These are phyloP conservation scores for Chytriomyces sp. DNA, from an alignment of 192 early-diverging fungal genomes.

Conservation along the genomic window DNA sequence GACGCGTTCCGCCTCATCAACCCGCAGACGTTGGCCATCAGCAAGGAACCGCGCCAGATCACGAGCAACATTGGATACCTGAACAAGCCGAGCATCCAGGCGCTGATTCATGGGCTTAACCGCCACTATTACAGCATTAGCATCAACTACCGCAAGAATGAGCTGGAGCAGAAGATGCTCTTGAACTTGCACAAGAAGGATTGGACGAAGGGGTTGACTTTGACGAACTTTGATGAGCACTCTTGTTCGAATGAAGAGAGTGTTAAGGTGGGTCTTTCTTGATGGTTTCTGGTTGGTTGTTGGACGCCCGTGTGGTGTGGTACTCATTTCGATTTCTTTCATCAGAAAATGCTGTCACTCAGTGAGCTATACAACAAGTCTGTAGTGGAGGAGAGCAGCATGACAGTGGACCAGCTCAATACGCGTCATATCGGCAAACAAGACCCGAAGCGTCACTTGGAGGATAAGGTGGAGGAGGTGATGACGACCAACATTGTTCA, in stretches of 20 bases:
- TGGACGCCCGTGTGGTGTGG: neutral
- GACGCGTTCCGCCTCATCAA: slow-evolving; percentile 98
- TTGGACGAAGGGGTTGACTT: slow-evolving; percentile 93
- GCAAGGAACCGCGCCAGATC: slow-evolving; percentile 94
- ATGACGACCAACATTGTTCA: slow-evolving; percentile 99
- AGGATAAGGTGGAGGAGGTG: slow-evolving; percentile 85
- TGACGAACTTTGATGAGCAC: slow-evolving; percentile 83
- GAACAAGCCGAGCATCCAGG: slow-evolving; percentile 97
- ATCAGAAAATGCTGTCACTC: slow-evolving; percentile 80
- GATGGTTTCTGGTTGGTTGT: neutral
- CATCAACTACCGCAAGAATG: slow-evolving; percentile 99
- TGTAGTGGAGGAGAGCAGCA: slow-evolving; percentile 92
- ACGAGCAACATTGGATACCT: slow-evolving; percentile 98
- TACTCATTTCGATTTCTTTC: slow-evolving; percentile 3
- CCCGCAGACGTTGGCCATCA: slow-evolving; percentile 78
- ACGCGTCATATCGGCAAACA: slow-evolving; percentile 99
- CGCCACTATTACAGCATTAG: slow-evolving; percentile 99
- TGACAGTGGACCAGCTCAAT: slow-evolving; percentile 93
- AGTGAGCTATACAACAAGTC: slow-evolving; percentile 97
- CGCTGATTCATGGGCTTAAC: slow-evolving; percentile 96
- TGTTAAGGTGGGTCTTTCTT: slow-evolving; percentile 66
- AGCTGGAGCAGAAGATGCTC: slow-evolving; percentile 99
- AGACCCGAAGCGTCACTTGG: slow-evolving; percentile 98
- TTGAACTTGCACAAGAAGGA: slow-evolving; percentile 98
- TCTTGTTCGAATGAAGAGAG: slow-evolving; percentile 79